Evolutionary conservation across 2,329 filamentous ascomycete genomes (phyloP), one percentile per base, ranked within the genome.

Genomic region (Colletotrichum neosansevieriae): DNA sequence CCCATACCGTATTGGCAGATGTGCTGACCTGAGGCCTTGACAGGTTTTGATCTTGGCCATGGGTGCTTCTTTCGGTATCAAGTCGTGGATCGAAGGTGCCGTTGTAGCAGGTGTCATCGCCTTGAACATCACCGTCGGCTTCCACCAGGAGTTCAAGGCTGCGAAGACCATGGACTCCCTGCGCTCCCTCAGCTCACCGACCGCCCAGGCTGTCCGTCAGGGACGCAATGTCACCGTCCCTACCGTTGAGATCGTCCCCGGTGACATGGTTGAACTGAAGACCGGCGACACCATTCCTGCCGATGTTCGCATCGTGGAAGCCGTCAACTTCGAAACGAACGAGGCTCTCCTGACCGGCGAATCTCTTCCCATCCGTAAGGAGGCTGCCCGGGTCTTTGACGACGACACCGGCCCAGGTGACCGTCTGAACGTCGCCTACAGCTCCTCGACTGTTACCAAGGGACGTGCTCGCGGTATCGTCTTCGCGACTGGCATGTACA

Each of bases 251-350:
- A 79, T 89, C 29, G 86, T 89, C 1, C 84, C 84, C 21, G 89
- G 88, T 34, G 88, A 90, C 66, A 79, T 90, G 69, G 84, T 85
- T 36, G 79, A 82, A 58, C 78, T 85, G 73, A 85, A 81, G 76
- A 86, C 82, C 2, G 88, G 88, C 50, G 87, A 89, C 71, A 88
- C 86, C n/a, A 82, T 90, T 24, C 88, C 88, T 19, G 88, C 88
- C 4, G 88, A 90, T 72, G 76, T 90, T 6, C 82, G 87, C 58
- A 74, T 86, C 2, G 72, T 89, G 42, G 85, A 89, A 70, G 85
- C 83, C 24, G 85, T 91, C 80, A 92, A 92, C 76, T 85, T 90
- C 47, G 89, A 90, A 72, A 91, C 88, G 70, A 90, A 94, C 69
- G 88, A 91, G 75, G 87, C 88, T 1, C 81, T 89, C 19, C 82